Percentiles rank a stretch among this genome's conserved stretches.
These are phyloP conservation scores for Yamadazyma endophytica DNA, from an alignment of 805 yeast genomes.

Conservation along the genomic window DNA sequence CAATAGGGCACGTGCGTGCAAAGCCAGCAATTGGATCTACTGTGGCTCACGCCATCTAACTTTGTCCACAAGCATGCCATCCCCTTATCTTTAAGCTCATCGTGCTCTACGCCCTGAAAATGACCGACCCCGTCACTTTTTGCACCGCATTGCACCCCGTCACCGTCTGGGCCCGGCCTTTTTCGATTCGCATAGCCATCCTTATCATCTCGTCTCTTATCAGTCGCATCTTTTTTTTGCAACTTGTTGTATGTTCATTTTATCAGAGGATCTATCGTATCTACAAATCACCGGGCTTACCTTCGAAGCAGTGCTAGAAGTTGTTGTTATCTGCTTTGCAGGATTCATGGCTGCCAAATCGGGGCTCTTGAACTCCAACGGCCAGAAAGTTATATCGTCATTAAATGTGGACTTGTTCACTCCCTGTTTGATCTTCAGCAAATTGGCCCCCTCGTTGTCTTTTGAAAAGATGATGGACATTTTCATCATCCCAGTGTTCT, in stretches of 20 bases:
- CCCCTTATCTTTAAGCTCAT: too few species aligned
- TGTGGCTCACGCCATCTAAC: too few species aligned
- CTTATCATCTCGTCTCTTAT: not conserved
- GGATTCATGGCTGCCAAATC: slow-evolving; percentile 82
- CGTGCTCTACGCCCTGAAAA: too few species aligned
- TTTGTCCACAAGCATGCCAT: too few species aligned
- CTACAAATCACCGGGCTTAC: slow-evolving; percentile 60
- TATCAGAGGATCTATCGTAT: slow-evolving; percentile 26
- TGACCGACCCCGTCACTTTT: not conserved
- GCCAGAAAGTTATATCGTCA: slow-evolving; percentile 72
- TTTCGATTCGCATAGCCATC: not conserved
- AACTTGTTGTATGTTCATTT: slow-evolving; percentile 2
- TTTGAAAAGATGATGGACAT: slow-evolving; percentile 75
- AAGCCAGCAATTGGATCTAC: too few species aligned
- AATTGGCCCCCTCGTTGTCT: slow-evolving; percentile 64
- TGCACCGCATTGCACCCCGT: not conserved
- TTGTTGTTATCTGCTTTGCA: slow-evolving; percentile 77
- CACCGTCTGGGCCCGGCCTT: too few species aligned
- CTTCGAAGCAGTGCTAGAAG: slow-evolving; percentile 88
- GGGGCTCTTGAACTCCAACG: slow-evolving; percentile 63
- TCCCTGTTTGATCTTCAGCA: slow-evolving; percentile 89
- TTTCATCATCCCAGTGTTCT: slow-evolving; percentile 79
- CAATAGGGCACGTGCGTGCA: too few species aligned
- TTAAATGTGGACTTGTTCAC: slow-evolving; percentile 91
- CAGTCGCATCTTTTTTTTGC: not conserved